Evolutionary conservation across 768 basidiomycete genomes (phyloP).

Genomic region (button mushroom (Agaricus bisporus)): DNA sequence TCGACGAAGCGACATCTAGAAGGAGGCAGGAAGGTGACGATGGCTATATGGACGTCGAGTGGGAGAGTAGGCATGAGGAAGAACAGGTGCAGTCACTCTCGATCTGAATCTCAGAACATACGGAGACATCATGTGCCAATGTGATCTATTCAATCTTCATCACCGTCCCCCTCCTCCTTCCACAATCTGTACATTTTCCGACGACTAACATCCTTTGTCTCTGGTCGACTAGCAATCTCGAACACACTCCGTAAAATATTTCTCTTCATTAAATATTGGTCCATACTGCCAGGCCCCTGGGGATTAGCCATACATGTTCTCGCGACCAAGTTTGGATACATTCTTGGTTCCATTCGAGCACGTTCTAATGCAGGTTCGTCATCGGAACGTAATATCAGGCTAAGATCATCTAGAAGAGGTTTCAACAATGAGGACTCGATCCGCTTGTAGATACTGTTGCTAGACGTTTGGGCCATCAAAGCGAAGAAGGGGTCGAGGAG

Average conservation of each 20-base stretch:
- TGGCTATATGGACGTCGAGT: slow-evolving; percentile 23
- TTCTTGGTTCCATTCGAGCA: slow-evolving; percentile 29
- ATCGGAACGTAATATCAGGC: slow-evolving; percentile 24
- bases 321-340: slow-evolving; percentile 38
- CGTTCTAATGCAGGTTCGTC: slow-evolving; percentile 40
- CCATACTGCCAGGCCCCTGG: slow-evolving; percentile 29
- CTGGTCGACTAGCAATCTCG: slow-evolving; percentile 62
- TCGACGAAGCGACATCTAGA: slow-evolving; percentile 12
- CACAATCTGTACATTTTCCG: slow-evolving; percentile 70
- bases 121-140: not conserved
- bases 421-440: slow-evolving; percentile 61
- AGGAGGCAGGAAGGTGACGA: slow-evolving; percentile 18
- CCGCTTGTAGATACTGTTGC: slow-evolving; percentile 64
- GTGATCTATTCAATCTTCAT: slow-evolving; percentile 6
- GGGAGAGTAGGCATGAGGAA: slow-evolving; percentile 16
- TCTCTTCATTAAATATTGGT: slow-evolving; percentile 35
- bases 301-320: slow-evolving; percentile 50
- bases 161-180: slow-evolving; percentile 42
- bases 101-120: not conserved
- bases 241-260: slow-evolving; percentile 62
- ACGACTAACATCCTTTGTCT: slow-evolving; percentile 20
- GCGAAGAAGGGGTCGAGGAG: slow-evolving; percentile 59
- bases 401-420: slow-evolving; percentile 60
- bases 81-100: not conserved
- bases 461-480: slow-evolving; percentile 64